Base-by-base conservation (phyloP, 768 basidiomycete species). In the Tylopilus subfusipes region DNA sequence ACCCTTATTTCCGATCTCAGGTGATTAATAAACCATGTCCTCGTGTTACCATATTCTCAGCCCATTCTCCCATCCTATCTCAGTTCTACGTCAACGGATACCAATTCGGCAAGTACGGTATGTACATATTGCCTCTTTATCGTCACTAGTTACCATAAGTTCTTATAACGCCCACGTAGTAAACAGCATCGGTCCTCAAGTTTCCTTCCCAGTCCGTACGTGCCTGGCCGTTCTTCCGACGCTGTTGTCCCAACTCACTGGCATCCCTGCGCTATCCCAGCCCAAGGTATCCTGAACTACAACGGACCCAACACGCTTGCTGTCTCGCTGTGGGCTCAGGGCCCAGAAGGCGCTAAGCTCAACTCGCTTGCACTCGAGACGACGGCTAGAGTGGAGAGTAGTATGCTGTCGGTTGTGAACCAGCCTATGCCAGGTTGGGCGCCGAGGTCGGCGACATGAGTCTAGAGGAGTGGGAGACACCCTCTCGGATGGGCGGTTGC, bases 221-320 rank as follows among this genome's bases (percentile, higher is more conserved):
- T 62, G 27, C 21, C 19, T 29, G 4, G 4, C 6, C n/a, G 24
- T 16, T 42, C 13, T 46, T 42, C 31, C 39, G 30, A 34, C 10
- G 2, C 6, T 8, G 24, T 29, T 38, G 18, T 18, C 5, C 11
- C 38, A 13, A 31, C 51, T 65, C 16, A 59, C n/a, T 21, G 70
- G n/a, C n/a, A n/a, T n/a, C n/a, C n/a, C n/a, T 36, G 9, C 18
- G 31, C 12, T 30, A 19, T 3, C 16, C 13, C 50, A 78, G 78
- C 79, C 5, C 75, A 80, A 70, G 80, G 79, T 24, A 78, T 81
- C 51, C 52, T 81, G 40, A 74, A 80, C 45, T 79, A 80, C 52
- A 70, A 74, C 19, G 78, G 79, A 19, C 54, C 30, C 13, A 80
- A 81, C 55, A 79, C 78, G 4, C 66, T 81, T 9, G 78, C 75